phyloP scores from a whole-genome alignment of 805 yeast species.

The Saturnispora serradocipensis region DNA sequence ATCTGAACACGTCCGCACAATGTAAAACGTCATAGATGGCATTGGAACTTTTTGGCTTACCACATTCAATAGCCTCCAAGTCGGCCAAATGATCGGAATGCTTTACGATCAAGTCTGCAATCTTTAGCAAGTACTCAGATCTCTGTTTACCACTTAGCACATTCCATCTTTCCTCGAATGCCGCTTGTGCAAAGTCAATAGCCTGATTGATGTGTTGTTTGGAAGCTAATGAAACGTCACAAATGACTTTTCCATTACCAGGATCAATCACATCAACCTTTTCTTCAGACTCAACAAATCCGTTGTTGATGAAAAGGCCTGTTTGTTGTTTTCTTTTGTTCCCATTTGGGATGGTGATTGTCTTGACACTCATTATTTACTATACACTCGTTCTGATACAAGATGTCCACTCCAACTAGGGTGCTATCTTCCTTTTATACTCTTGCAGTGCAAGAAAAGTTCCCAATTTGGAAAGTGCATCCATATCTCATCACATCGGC shows the following conservation, averaged over 20 bases:
- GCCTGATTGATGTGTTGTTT: slow-evolving; percentile 46
- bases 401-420: neutral
- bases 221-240: slow-evolving; percentile 42
- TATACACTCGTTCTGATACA: neutral
- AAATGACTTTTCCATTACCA: slow-evolving; percentile 42
- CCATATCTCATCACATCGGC: neutral
- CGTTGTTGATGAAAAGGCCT: slow-evolving; percentile 83
- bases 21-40: slow-evolving; percentile 53
- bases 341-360: slow-evolving; percentile 41
- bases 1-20: slow-evolving; percentile 46
- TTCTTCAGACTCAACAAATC: slow-evolving; percentile 46
- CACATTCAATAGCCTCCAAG: slow-evolving; percentile 51
- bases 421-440: neutral
- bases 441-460: neutral
- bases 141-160: slow-evolving; percentile 36
- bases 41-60: slow-evolving; percentile 45
- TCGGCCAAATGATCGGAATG: slow-evolving; percentile 43
- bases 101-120: slow-evolving; percentile 41
- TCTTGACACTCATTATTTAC: slow-evolving; percentile 1
- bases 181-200: slow-evolving; percentile 42
- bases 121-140: slow-evolving; percentile 36
- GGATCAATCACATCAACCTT: slow-evolving; percentile 50
- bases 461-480: neutral
- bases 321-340: slow-evolving; percentile 56
- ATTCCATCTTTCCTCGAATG: slow-evolving; percentile 41